phyloP scores from a whole-genome alignment of 495 filamentous ascomycete species.

The Annulohypoxylon moriforme region DNA sequence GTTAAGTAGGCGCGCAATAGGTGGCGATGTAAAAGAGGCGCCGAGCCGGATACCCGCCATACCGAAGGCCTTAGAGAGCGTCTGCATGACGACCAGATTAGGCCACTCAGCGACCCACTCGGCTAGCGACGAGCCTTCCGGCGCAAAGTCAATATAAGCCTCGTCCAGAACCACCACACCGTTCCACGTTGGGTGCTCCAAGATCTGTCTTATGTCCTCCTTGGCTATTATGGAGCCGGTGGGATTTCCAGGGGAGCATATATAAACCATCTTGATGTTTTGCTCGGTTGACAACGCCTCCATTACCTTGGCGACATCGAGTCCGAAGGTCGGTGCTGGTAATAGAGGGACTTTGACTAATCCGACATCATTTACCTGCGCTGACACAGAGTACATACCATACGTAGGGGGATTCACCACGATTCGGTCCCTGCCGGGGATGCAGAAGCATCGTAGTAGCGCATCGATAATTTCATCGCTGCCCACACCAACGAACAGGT shows the following conservation, averaged over 20 bases:
- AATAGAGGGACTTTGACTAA: conserved; percentile 86
- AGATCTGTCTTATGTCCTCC: conserved; percentile 74
- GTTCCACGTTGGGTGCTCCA: conserved; percentile 94
- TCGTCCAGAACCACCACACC: conserved; percentile 94
- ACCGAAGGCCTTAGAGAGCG: conserved; percentile 94
- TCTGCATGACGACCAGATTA: conserved; percentile 99
- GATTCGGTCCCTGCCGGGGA: conserved; percentile 86
- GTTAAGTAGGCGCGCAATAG: conserved; percentile 79
- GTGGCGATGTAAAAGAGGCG: conserved; percentile 68
- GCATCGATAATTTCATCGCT: conserved; percentile 97
- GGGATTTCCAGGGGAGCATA: conserved; percentile 95
- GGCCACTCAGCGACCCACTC: conserved; percentile 93
- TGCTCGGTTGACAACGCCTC: conserved; percentile 68
- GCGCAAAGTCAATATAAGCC: conserved; percentile 95
- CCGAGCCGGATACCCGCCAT: conserved; percentile 89
- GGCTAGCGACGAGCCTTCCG: conserved; percentile 81
- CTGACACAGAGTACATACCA: conserved; percentile 96
- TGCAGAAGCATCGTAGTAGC: conserved; percentile 90
- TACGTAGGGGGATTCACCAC: conserved; percentile 96
- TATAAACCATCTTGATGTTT: conserved; percentile 86
- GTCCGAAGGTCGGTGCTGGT: conserved; percentile 68
- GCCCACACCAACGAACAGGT: conserved; percentile 94
- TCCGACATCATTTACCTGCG: conserved; percentile 89
- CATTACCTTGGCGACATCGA: conserved; percentile 77
- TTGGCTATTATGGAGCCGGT: conserved; percentile 83